phyloP scores from a whole-genome alignment of 2,329 filamentous ascomycete species.

The Diaporthe batatas region DNA sequence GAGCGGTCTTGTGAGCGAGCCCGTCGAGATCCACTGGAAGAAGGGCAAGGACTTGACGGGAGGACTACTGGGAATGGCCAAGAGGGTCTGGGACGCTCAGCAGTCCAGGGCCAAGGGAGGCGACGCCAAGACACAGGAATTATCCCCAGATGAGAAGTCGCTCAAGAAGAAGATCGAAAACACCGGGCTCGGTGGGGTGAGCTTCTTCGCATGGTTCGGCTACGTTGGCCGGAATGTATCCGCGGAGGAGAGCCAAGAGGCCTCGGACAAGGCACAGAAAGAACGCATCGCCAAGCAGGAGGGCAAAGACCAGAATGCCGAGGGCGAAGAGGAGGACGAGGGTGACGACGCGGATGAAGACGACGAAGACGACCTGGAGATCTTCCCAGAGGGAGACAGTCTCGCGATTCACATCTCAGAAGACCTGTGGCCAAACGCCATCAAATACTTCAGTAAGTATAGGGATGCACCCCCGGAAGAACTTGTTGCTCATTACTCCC shows the following conservation, averaged over 20 bases:
- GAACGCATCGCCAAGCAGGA: constrained; percentile 65
- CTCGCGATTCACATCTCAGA: constrained; percentile 85
- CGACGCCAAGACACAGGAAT: constrained; percentile 50
- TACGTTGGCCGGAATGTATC: constrained; percentile 79
- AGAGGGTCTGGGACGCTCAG: constrained; percentile 76
- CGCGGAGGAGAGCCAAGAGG: constrained; percentile 77
- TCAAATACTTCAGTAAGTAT: constrained; percentile 89
- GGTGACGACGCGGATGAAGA: constrained; percentile 73
- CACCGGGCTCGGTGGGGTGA: constrained; percentile 74
- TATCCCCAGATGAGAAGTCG: constrained; percentile 62
- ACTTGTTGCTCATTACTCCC: constrained; percentile 52
- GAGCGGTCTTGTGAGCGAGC: constrained; percentile 86
- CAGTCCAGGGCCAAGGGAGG: constrained; percentile 55
- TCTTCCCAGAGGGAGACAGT: constrained; percentile 90
- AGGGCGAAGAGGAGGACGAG: constrained; percentile 63
- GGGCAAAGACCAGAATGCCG: constrained; percentile 56
- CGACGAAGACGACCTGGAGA: constrained; percentile 79
- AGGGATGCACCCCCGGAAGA: not conserved
- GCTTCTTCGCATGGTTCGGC: constrained; percentile 93
- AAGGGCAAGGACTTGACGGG: constrained; percentile 85
- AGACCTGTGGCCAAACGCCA: constrained; percentile 88
- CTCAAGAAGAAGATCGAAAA: constrained; percentile 69
- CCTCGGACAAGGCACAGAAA: constrained; percentile 70
- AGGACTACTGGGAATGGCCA: constrained; percentile 81
- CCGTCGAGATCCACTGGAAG: constrained; percentile 91